Evolutionary conservation across 2,329 filamentous ascomycete genomes (phyloP).

Genomic region (Aspergillus oerlinghausenensis): DNA sequence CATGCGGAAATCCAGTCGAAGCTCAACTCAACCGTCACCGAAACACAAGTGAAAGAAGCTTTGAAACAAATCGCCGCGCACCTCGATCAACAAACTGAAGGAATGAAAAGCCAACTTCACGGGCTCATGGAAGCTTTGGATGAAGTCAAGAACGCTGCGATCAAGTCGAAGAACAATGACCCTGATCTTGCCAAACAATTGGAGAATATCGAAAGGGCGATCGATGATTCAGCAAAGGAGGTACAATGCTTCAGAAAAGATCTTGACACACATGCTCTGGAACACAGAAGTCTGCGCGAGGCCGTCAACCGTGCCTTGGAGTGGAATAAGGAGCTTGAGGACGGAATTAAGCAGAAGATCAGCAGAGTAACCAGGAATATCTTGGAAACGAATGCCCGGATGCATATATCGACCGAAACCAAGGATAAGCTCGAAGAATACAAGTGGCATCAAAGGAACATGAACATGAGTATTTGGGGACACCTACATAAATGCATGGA

Average conservation of each 20-base stretch:
- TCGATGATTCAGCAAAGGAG: neutral
- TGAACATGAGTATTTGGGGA: neutral
- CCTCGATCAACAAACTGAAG: neutral
- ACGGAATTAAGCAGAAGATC: neutral
- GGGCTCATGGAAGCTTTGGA: neutral
- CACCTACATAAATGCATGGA: neutral
- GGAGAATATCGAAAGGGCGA: neutral
- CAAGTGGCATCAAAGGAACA: neutral
- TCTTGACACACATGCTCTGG: neutral
- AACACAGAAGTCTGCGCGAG: neutral
- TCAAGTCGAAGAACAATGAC: neutral
- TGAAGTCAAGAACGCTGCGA: neutral
- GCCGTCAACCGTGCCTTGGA: neutral
- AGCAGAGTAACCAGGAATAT: neutral
- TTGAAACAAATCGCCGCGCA: neutral
- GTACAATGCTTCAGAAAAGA: neutral
- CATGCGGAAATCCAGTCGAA: neutral
- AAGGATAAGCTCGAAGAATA: neutral
- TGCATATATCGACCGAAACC: neutral
- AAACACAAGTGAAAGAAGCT: neutral
- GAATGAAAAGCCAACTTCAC: neutral
- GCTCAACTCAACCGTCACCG: neutral
- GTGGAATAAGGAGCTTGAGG: neutral
- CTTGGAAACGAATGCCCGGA: neutral
- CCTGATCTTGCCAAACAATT: neutral